These are phyloP conservation scores for Ambrosia artemisiifolia DNA, from an alignment of 129 eudicot species.

Conservation along the genomic window DNA sequence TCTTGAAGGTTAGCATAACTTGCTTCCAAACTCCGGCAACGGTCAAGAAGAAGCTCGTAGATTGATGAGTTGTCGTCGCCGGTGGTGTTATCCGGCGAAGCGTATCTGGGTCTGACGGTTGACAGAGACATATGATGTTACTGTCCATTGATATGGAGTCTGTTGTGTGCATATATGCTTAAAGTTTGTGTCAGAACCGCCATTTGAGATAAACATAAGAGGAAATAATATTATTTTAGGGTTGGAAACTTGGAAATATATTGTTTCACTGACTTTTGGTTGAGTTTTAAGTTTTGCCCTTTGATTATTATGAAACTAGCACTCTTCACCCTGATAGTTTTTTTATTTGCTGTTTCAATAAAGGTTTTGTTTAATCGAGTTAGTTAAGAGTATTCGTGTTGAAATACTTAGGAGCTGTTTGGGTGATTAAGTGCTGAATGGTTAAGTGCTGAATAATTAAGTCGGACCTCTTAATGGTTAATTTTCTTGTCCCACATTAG, in stretches of 20 bases:
- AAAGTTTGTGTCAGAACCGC: constrained; percentile 30
- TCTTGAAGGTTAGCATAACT: constrained; percentile 56
- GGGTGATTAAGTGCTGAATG: no score
- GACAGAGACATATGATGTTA: constrained; percentile 23
- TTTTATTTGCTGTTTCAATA: neutral
- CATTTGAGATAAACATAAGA: constrained; percentile 20
- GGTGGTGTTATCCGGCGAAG: constrained; percentile 20
- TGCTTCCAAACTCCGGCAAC: constrained; percentile 62
- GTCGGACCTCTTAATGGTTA: no score
- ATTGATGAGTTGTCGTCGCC: constrained; percentile 27
- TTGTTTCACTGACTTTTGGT: neutral
- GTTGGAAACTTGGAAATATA: no score
- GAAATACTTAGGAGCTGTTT: no score
- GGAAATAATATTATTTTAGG: neutral
- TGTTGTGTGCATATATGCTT: constrained; percentile 19
- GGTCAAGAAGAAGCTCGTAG: constrained; percentile 39
- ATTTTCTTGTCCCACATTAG: no score
- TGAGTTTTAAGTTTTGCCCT: neutral
- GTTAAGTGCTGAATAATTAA: no score
- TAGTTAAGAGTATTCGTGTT: neutral
- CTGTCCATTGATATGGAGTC: constrained; percentile 14
- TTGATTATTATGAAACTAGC: neutral
- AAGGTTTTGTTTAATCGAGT: neutral
- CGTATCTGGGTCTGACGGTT: constrained; percentile 17
- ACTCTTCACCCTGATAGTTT: neutral